Percentiles rank a stretch among this genome's conserved stretches.
Evolutionary conservation across 257 asterid genomes (phyloP).

Genomic region (Nemophila menziesii): DNA sequence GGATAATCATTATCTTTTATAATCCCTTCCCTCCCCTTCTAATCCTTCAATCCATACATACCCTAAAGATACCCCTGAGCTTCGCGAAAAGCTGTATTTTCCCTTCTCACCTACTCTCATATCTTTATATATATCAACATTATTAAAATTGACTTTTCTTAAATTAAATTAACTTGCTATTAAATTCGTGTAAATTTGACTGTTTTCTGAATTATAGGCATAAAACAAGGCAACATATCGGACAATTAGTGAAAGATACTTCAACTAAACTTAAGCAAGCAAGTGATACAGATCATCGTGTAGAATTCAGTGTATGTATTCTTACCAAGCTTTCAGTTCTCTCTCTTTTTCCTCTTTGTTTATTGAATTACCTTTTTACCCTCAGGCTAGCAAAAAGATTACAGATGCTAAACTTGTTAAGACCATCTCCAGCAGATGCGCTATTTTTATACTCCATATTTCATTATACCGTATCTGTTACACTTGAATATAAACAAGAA

Average conservation of each 20-base stretch:
- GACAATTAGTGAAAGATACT: conserved; percentile 76
- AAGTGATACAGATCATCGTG: conserved; percentile 61
- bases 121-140: no score
- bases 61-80: conserved; percentile 93
- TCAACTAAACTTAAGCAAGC: conserved; percentile 81
- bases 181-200: not conserved
- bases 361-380: not conserved
- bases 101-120: not conserved
- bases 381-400: conserved; percentile 35
- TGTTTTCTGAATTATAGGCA: conserved; percentile 36
- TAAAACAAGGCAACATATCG: conserved; percentile 76
- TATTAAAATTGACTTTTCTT: not conserved
- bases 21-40: no score
- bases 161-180: not conserved
- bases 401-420: conserved; percentile 49
- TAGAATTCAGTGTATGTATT: conserved; percentile 55
- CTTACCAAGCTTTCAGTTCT: not conserved
- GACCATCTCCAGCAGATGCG: no score
- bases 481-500: no score
- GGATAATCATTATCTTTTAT: no score
- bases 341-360: not conserved
- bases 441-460: no score
- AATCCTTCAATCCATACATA: no score
- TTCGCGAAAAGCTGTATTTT: conserved; percentile 78
- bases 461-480: no score